Conservation (phyloP, 75 land plant species). For the Sequoiadendron giganteum region DNA sequence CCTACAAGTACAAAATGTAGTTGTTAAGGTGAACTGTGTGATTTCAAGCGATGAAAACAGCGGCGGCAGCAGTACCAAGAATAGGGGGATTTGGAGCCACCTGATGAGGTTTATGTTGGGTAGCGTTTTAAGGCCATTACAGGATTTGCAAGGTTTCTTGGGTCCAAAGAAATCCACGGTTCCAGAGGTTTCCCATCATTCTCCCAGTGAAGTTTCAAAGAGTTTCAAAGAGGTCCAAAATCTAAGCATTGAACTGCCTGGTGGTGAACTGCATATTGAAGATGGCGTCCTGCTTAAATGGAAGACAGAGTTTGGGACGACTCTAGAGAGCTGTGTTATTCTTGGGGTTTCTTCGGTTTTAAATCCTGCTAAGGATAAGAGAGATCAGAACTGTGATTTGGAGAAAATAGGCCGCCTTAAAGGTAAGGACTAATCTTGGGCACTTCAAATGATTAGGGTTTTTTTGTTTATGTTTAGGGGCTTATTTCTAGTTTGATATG, state of each 20-base stretch:
- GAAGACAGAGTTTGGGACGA: slow-evolving; percentile 64
- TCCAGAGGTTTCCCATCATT: slow-evolving; percentile 56
- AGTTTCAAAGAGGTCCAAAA: slow-evolving; percentile 48
- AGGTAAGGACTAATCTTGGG: slow-evolving; percentile 1
- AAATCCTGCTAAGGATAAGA: slow-evolving; percentile 5
- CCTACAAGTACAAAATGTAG: no score
- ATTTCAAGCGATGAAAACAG: slow-evolving; percentile 24
- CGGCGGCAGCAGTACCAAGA: not conserved
- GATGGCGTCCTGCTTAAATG: slow-evolving; percentile 54
- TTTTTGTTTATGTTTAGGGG: not conserved
- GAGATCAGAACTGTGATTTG: not conserved
- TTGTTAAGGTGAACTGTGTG: slow-evolving; percentile 33
- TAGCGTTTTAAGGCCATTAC: slow-evolving; percentile 39
- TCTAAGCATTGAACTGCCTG: slow-evolving; percentile 52
- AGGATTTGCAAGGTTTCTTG: slow-evolving; percentile 43
- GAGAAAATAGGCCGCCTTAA: not conserved
- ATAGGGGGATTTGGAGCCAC: slow-evolving; percentile 30
- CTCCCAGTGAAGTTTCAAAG: slow-evolving; percentile 51
- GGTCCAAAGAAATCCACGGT: slow-evolving; percentile 47
- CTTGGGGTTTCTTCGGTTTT: slow-evolving; percentile 9
- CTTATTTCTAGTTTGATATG: not conserved
- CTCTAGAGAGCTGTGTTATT: slow-evolving; percentile 38
- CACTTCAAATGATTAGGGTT: slow-evolving; percentile 6
- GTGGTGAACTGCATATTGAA: slow-evolving; percentile 47
- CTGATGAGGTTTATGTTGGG: slow-evolving; percentile 36